Percentiles rank a stretch among this genome's conserved stretches.
phyloP scores from a whole-genome alignment of 164 flowering plant species.

The Nelumbo lutea region DNA sequence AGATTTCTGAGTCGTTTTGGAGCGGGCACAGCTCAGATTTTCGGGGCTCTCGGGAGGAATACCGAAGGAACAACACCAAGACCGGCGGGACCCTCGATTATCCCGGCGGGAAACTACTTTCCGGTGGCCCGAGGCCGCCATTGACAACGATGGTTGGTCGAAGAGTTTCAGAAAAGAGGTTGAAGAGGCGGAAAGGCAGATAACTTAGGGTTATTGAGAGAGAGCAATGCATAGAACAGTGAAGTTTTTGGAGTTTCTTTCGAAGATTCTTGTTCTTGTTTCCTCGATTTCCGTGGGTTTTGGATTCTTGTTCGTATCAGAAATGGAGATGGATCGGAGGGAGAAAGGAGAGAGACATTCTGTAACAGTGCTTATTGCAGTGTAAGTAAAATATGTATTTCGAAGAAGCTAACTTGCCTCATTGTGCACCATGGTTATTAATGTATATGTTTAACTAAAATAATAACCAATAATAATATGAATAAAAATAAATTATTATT shows the following conservation, averaged over 20 bases:
- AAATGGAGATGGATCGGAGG: too few relatives aligned
- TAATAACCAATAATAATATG: too few relatives aligned
- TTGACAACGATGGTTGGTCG: constrained; percentile 1
- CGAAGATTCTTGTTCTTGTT: background rate
- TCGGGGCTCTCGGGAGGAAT: constrained; percentile 28
- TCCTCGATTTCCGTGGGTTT: background rate
- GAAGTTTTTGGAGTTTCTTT: background rate
- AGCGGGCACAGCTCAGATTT: background rate
- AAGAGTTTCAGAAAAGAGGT: background rate
- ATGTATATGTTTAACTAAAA: too few relatives aligned
- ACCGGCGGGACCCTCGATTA: constrained; percentile 22
- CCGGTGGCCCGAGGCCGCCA: constrained; percentile 24
- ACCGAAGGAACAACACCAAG: constrained; percentile 69
- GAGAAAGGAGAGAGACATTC: too few relatives aligned
- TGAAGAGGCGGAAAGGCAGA: background rate
- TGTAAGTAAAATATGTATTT: too few relatives aligned
- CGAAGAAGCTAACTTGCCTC: too few relatives aligned
- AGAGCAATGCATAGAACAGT: constrained; percentile 4
- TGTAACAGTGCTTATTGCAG: too few relatives aligned
- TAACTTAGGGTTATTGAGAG: background rate
- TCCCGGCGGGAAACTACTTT: constrained; percentile 13
- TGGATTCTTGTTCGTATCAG: too few relatives aligned
- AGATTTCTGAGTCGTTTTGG: constrained; percentile 16
- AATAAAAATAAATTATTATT: too few relatives aligned
- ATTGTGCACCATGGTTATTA: too few relatives aligned